These are phyloP conservation scores for Tilletia horrida DNA, from an alignment of 1,284 basidiomycete genomes.

Conservation along the genomic window DNA sequence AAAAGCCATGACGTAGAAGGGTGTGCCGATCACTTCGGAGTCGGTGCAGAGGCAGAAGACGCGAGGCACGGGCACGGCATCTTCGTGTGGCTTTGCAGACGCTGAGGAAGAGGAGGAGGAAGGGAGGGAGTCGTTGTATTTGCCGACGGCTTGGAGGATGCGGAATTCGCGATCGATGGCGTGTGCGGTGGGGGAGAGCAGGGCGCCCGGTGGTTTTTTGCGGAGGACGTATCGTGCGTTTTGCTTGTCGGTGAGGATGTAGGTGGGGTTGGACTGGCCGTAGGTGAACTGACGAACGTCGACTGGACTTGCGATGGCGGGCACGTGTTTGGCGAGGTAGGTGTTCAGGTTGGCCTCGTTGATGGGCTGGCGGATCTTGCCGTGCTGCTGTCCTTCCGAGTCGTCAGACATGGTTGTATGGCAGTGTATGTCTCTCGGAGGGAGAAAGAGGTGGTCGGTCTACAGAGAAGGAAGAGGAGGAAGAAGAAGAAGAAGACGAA, in stretches of 20 bases:
- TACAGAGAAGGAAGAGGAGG: conserved; percentile 34
- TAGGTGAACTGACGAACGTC: conserved; percentile 82
- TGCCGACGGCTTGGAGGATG: conserved; percentile 65
- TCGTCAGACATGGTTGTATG: too few relatives aligned
- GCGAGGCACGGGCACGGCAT: conserved; percentile 74
- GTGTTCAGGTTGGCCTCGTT: conserved; percentile 36
- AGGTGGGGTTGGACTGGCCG: conserved; percentile 79
- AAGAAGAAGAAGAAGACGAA: conserved; percentile 8
- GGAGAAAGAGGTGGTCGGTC: conserved; percentile 65
- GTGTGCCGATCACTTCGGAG: conserved; percentile 71
- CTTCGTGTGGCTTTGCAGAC: conserved; percentile 42
- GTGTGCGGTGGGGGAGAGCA: conserved; percentile 84
- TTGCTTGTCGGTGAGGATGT: conserved; percentile 76
- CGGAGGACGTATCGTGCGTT: conserved; percentile 76
- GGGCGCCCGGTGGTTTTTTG: conserved; percentile 84
- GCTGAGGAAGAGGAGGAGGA: neutral
- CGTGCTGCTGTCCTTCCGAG: conserved; percentile 34
- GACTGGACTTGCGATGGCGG: conserved; percentile 67
- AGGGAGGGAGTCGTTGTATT: conserved; percentile 26
- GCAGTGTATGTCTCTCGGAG: too few relatives aligned
- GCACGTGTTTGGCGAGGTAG: conserved; percentile 65
- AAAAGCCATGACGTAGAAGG: conserved; percentile 95
- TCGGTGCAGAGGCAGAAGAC: conserved; percentile 74
- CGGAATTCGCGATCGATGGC: conserved; percentile 88
- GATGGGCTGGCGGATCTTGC: conserved; percentile 38